Base-by-base conservation (phyloP, 352 stramenopile genomes). In the Halophytophthora polymorphica region DNA sequence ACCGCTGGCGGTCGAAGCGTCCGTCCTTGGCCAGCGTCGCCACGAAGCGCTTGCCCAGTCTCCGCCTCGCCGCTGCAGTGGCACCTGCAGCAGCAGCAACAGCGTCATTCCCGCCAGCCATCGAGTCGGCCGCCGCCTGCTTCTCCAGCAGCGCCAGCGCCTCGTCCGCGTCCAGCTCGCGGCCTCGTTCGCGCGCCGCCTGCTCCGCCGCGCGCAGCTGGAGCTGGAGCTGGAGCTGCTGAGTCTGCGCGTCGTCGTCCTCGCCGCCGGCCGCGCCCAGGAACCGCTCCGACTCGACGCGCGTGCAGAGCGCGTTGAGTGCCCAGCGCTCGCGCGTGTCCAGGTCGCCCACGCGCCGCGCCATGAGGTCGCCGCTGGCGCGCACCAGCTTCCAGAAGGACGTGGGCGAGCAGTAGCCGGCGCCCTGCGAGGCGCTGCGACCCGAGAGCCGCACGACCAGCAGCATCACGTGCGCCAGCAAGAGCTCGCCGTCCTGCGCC, bases 1-100 rank as follows among this genome's bases (percentile, higher is more conserved):
- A 89, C 8, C 55, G 49, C 19, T 70, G 50, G 15, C 68, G 68
- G 23, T 88, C 74, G 33, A 92, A 90, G 2, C 81, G 76, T 14
- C 78, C 81, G 40, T 92, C 78, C 23, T 84, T 81, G 12, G 81
- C 73, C 7, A 92, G 53, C n/a, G 70, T 69, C 13, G 74, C 72
- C 5, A 88, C 58, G 35, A 92, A 91, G 1, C 76, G 76, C 41
- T 74, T 77, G 29, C 63, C 58, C 4, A 77, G 50, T 18, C 45
- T 58, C 1, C 66, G 65, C 42, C 37, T 59, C 47, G 44, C 44
- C 21, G 34, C 25, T 17, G 29, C 25, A 2, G 53, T 49, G n/a
- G n/a, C n/a, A n/a, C n/a, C n/a, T n/a, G n/a, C n/a, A n/a, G n/a
- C n/a, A n/a, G n/a, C n/a, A n/a, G n/a, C n/a, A n/a, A n/a, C n/a